Conservation (phyloP, 2,329 filamentous ascomycete genomes). For the Zasmidium angulare region DNA sequence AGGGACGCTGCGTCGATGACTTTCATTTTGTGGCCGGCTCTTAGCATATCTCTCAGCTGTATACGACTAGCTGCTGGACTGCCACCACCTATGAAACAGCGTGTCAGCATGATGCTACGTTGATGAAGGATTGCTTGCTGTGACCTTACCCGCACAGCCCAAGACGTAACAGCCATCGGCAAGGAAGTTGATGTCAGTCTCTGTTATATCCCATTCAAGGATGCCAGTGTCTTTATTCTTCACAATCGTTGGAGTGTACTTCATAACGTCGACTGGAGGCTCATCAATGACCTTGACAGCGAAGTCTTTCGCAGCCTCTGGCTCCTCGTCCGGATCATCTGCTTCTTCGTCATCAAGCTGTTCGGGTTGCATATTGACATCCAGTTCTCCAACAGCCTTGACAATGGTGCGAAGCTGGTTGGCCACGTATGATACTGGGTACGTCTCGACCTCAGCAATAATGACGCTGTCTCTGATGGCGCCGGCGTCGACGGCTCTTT, state of each 20-base stretch:
- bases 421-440: slow-evolving; percentile 37
- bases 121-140: no score
- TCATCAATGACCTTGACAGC: slow-evolving; percentile 37
- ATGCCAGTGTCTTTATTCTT: slow-evolving; percentile 47
- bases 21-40: slow-evolving; percentile 51
- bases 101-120: no score
- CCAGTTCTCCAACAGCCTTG: slow-evolving; percentile 34
- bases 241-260: slow-evolving; percentile 47
- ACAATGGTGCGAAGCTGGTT: slow-evolving; percentile 35
- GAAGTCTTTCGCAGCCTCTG: slow-evolving; percentile 28
- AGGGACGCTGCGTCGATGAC: slow-evolving; percentile 55
- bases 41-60: slow-evolving; percentile 53
- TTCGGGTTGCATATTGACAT: slow-evolving; percentile 25
- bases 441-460: slow-evolving; percentile 49
- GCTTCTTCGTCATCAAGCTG: slow-evolving; percentile 21
- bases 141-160: slow-evolving; percentile 48
- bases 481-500: slow-evolving; percentile 37
- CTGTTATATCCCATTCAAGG: slow-evolving; percentile 55
- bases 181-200: slow-evolving; percentile 60
- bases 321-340: slow-evolving; percentile 14
- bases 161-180: slow-evolving; percentile 61
- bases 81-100: slow-evolving; percentile 49
- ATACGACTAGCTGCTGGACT: slow-evolving; percentile 55
- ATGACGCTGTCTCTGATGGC: slow-evolving; percentile 40
- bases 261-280: slow-evolving; percentile 27